Evolutionary conservation across 768 basidiomycete genomes (phyloP), one percentile per base, ranked within the genome.

Genomic region (Russula virescens): DNA sequence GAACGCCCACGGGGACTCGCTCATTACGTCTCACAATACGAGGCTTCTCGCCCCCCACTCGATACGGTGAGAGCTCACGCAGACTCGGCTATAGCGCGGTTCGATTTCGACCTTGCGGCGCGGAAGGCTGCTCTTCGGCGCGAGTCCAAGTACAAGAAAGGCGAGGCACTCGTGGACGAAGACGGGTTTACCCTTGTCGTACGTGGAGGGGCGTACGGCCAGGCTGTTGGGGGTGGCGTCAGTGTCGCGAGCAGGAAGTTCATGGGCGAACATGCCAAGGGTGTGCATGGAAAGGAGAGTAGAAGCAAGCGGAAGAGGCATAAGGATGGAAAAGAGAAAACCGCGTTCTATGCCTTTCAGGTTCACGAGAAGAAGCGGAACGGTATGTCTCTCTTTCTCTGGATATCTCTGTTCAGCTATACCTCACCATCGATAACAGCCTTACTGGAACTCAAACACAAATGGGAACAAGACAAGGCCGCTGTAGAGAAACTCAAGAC

Each of bases 131-230:
- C 57, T 5, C 55, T 66, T 50, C 61, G 62, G 55, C 83, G 82
- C 66, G 80, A 81, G 70, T 82, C 84, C 25, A 79, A 83, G 70
- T 91, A 89, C 70, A 80, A 77, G 67, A 91, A 91, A 71, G 91
- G 91, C 23, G 92, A 93, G 69, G 92, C 89, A 7, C 80, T 96
- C 60, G 89, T 96, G 47, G 94, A 98, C 72, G 93, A 90, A 63
- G 94, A 98, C 64, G 94, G 94, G 2, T 98, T 96, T 73, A 96
- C 93, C 13, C 82, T 98, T 14, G 94, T 98, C 40, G 90, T 88
- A n/a, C 81, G 94, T 42, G 91, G 93, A 5, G 94, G 94, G 14
- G 87, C 88, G 23, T 94, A 94, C 68, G 94, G 94, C 5, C 80
- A 91, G 70, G 91, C 91, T 1, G 77, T 94, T 5, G 94, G 94